These are phyloP conservation scores for Fraxinus sp. DNA, from an alignment of 305 asterid genomes.

Conservation along the genomic window DNA sequence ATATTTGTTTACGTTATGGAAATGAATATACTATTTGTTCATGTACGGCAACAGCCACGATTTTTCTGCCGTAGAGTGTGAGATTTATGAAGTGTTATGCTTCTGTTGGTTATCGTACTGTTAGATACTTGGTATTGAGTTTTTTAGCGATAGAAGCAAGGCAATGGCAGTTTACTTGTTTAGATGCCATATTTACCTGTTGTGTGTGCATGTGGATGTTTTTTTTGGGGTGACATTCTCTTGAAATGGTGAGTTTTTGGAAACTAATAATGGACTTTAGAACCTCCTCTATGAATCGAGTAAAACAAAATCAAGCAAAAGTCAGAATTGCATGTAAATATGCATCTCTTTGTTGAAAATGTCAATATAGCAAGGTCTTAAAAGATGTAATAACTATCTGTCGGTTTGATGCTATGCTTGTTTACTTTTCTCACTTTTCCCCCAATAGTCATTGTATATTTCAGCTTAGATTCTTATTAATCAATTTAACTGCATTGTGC, in stretches of 20 bases:
- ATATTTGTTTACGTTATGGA: not conserved
- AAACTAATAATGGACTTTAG: not conserved
- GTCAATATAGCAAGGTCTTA: not conserved
- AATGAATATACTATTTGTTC: not conserved
- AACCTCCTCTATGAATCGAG: not conserved
- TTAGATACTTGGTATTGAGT: not conserved
- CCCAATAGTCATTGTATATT: not conserved
- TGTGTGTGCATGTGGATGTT: not conserved
- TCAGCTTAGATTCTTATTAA: not conserved
- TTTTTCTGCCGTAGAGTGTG: not conserved
- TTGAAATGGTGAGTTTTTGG: not conserved
- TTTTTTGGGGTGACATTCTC: not conserved
- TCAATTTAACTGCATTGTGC: not conserved
- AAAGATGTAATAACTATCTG: not conserved
- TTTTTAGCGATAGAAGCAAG: not conserved
- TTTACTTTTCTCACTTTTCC: not conserved
- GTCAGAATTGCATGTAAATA: conserved; percentile 8
- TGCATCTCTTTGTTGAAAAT: not conserved
- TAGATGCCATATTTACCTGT: not conserved
- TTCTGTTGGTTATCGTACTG: not conserved
- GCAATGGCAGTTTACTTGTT: not conserved
- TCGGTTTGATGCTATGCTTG: not conserved
- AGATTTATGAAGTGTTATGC: not conserved
- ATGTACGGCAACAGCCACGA: not conserved
- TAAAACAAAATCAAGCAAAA: not conserved